These are phyloP conservation scores for Globisporangium spinosum DNA, from an alignment of 352 stramenopile species.

Conservation along the genomic window DNA sequence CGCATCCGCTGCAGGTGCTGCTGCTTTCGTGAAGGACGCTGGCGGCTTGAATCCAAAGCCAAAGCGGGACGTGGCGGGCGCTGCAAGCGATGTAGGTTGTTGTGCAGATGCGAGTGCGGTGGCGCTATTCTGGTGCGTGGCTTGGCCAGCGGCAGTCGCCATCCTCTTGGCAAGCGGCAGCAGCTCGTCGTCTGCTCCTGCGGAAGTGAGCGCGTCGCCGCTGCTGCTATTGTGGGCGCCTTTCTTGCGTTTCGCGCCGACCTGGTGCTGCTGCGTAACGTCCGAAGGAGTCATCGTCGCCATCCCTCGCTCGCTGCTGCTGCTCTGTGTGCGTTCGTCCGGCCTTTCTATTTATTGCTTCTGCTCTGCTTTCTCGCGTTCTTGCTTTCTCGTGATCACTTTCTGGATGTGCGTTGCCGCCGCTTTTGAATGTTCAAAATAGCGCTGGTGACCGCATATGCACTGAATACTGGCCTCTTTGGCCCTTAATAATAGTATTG, in stretches of 20 bases:
- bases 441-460: neutral
- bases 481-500: neutral
- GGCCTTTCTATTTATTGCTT: slow-evolving; percentile 15
- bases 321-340: neutral
- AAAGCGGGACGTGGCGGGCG: slow-evolving; percentile 19
- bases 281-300: slow-evolving; percentile 8
- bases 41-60: slow-evolving; percentile 34
- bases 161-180: slow-evolving; percentile 12
- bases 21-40: slow-evolving; percentile 10
- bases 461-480: neutral
- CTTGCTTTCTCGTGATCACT: neutral
- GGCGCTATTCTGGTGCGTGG: slow-evolving; percentile 9
- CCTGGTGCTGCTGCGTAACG: slow-evolving; percentile 8
- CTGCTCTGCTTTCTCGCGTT: slow-evolving; percentile 18
- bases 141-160: slow-evolving; percentile 9
- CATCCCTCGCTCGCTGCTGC: neutral
- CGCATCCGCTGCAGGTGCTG: neutral
- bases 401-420: neutral
- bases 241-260: slow-evolving; percentile 19
- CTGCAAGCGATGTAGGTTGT: neutral
- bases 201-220: neutral
- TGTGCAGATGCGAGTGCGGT: slow-evolving; percentile 7
- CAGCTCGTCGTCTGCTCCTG: slow-evolving; percentile 9
- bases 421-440: slow-evolving; percentile 7
- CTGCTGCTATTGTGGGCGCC: slow-evolving; percentile 10